A percentile compares a stretch with the other conserved stretches of the same genome.
Conservation (phyloP, 225 moss, liverwort and hornwort genomes). For the Antitrichia curtipendula region DNA sequence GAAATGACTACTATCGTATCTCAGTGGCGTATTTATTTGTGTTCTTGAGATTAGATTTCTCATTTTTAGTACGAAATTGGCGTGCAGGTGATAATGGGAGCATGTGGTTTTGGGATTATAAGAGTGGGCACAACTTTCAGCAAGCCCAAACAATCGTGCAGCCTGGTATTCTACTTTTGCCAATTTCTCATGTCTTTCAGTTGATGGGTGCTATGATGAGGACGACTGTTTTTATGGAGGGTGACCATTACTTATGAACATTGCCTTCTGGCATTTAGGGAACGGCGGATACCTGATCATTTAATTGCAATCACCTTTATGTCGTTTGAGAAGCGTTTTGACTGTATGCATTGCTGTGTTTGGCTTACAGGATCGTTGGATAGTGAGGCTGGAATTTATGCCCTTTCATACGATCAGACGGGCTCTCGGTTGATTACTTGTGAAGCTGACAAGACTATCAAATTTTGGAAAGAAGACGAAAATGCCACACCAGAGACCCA, state of each 20-base stretch:
- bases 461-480: conserved; percentile 97
- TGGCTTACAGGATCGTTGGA: conserved; percentile 74
- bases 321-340: neutral
- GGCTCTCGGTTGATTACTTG: conserved; percentile 87
- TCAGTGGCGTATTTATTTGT: neutral
- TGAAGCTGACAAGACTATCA: conserved; percentile 98
- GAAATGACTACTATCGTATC: neutral
- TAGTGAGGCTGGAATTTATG: conserved; percentile 97
- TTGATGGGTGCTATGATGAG: neutral
- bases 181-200: neutral
- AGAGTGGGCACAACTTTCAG: conserved; percentile 98
- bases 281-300: neutral
- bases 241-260: neutral
- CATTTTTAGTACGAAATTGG: neutral
- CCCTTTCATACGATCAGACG: conserved; percentile 80
- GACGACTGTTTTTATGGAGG: neutral
- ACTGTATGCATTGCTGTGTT: neutral
- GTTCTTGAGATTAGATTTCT: neutral
- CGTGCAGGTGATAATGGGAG: conserved; percentile 91
- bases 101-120: conserved; percentile 99
- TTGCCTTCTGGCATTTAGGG: neutral
- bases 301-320: neutral
- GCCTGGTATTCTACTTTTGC: conserved; percentile 42
- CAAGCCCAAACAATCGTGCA: conserved; percentile 97
- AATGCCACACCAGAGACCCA: conserved; percentile 88